phyloP scores from a whole-genome alignment of 768 basidiomycete species.

The Lyophyllum decastes region DNA sequence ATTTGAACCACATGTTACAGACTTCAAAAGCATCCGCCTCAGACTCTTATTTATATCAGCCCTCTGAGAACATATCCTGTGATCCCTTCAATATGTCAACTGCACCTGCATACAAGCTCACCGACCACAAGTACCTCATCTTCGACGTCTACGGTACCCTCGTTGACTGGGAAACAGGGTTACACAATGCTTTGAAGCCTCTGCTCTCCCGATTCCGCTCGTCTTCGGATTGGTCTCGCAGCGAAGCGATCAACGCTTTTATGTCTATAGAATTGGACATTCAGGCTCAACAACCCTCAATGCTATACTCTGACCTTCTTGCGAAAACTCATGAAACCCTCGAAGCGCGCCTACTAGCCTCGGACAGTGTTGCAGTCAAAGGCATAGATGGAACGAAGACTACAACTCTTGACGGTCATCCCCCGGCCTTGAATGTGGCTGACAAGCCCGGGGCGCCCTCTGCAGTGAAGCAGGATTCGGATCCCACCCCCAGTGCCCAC shows the following conservation, averaged over 20 bases:
- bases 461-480: slow-evolving; percentile 18
- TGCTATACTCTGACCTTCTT: slow-evolving; percentile 65
- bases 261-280: slow-evolving; percentile 54
- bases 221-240: slow-evolving; percentile 45
- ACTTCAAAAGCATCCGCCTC: too few species aligned
- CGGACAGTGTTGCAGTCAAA: slow-evolving; percentile 20
- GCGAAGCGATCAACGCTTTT: slow-evolving; percentile 55
- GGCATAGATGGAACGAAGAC: neutral
- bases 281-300: slow-evolving; percentile 55
- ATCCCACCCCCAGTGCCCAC: slow-evolving; percentile 30
- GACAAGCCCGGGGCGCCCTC: slow-evolving; percentile 10
- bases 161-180: slow-evolving; percentile 75
- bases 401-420: slow-evolving; percentile 20
- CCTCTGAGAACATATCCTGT: neutral
- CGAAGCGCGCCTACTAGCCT: slow-evolving; percentile 35
- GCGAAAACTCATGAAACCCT: slow-evolving; percentile 44
- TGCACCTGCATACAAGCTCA: slow-evolving; percentile 27
- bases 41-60: neutral
- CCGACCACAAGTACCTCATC: slow-evolving; percentile 54
- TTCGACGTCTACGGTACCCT: slow-evolving; percentile 83
- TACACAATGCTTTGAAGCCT: slow-evolving; percentile 55
- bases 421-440: slow-evolving; percentile 6
- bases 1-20: too few species aligned
- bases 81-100: neutral
- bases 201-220: slow-evolving; percentile 44